These are phyloP conservation scores for Westerdykella sp. DNA, from an alignment of 2,329 filamentous ascomycete species.

Conservation along the genomic window DNA sequence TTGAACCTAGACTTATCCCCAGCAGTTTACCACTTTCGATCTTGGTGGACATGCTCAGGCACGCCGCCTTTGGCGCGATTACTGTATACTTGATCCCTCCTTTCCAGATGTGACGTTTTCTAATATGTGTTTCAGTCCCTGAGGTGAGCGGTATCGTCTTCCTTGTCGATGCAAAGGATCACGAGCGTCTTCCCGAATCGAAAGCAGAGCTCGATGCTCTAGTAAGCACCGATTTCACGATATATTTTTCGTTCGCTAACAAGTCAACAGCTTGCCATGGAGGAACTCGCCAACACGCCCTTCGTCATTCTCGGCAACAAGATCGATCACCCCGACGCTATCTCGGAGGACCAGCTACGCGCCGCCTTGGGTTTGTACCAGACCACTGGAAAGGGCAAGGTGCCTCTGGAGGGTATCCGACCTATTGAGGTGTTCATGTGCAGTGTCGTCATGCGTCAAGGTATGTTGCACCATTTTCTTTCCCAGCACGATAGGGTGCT, in stretches of 20 bases:
- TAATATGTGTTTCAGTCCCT: constrained; percentile 22
- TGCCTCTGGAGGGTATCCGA: constrained; percentile 33
- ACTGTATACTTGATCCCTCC: constrained; percentile 19
- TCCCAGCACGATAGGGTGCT: constrained; percentile 1
- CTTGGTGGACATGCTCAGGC: constrained; percentile 39
- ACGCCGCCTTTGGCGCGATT: constrained; percentile 37
- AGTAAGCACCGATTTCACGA: background rate
- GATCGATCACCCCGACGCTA: constrained; percentile 95
- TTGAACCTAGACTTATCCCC: background rate
- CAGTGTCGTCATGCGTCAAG: constrained; percentile 97
- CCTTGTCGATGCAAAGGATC: constrained; percentile 95
- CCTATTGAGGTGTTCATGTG: constrained; percentile 94
- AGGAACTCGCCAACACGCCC: constrained; percentile 90
- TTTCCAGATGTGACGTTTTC: background rate
- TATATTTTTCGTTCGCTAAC: background rate
- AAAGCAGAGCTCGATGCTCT: constrained; percentile 95
- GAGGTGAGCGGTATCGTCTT: constrained; percentile 73
- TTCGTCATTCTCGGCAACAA: constrained; percentile 98
- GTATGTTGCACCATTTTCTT: constrained; percentile 33
- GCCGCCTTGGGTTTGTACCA: constrained; percentile 91
- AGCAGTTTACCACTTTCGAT: constrained; percentile 69
- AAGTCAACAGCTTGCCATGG: constrained; percentile 69
- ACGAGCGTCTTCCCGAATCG: constrained; percentile 86
- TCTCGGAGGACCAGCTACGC: constrained; percentile 91
- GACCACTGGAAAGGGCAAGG: constrained; percentile 36